phyloP scores from a whole-genome alignment of 345 rosid genomes.

The Cardamine occulta region DNA sequence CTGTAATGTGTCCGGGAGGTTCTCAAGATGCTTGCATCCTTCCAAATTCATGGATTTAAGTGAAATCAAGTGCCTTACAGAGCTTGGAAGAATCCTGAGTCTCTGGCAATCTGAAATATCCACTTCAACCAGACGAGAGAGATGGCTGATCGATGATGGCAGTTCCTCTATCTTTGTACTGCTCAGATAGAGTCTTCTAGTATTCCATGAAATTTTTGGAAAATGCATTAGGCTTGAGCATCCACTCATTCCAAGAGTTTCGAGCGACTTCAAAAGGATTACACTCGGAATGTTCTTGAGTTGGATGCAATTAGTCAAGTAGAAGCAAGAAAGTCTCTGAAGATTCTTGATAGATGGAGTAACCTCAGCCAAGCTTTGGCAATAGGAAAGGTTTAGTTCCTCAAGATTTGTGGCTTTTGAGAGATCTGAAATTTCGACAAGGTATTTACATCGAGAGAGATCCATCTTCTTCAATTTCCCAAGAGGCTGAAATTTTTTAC shows the following conservation, averaged over 20 bases:
- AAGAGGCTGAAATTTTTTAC: slow-evolving; percentile 28
- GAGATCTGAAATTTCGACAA: slow-evolving; percentile 39
- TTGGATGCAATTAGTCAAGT: slow-evolving; percentile 32
- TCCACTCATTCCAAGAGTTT: slow-evolving; percentile 26
- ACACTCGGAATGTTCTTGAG: slow-evolving; percentile 34
- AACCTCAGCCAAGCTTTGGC: slow-evolving; percentile 36
- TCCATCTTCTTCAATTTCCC: slow-evolving; percentile 39
- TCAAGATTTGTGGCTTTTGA: slow-evolving; percentile 41
- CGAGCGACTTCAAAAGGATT: slow-evolving; percentile 31
- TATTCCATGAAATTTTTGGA: slow-evolving; percentile 38
- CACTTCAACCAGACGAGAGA: slow-evolving; percentile 30
- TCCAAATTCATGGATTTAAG: slow-evolving; percentile 28
- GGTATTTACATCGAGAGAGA: slow-evolving; percentile 35
- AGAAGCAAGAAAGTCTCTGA: slow-evolving; percentile 31
- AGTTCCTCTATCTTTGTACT: slow-evolving; percentile 42
- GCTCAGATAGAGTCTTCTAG: slow-evolving; percentile 24
- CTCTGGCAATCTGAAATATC: slow-evolving; percentile 39
- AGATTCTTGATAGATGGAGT: slow-evolving; percentile 41
- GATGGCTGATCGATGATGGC: slow-evolving; percentile 35
- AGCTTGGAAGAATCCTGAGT: slow-evolving; percentile 40
- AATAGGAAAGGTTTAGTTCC: slow-evolving; percentile 32
- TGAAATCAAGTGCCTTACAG: slow-evolving; percentile 39
- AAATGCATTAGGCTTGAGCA: slow-evolving; percentile 37
- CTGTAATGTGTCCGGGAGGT: slow-evolving; percentile 41
- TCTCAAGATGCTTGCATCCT: slow-evolving; percentile 41